Conservation (phyloP, 345 rosid species). For the Boechera stricta region DNA sequence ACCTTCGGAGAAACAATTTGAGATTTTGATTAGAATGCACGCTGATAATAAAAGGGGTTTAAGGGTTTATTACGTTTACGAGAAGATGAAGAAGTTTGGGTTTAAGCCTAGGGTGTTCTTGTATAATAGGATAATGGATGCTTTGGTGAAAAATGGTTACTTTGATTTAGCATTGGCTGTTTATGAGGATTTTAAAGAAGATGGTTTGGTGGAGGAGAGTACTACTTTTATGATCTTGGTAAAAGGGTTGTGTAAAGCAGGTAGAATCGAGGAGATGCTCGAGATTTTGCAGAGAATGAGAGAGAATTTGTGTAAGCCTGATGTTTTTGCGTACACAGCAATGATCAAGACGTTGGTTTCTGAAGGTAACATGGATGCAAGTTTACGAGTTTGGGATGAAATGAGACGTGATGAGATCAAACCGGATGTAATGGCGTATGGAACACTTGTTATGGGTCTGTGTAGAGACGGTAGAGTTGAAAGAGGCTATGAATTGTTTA, state of each 20-base stretch:
- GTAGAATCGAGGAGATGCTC: constrained; percentile 63
- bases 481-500: constrained; percentile 63
- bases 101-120: constrained; percentile 70
- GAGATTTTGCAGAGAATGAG: constrained; percentile 76
- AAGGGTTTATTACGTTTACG: constrained; percentile 78
- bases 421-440: constrained; percentile 90
- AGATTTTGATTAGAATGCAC: constrained; percentile 95
- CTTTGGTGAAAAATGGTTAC: constrained; percentile 63
- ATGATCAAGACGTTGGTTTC: constrained; percentile 69
- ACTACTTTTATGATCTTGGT: constrained; percentile 78
- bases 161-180: constrained; percentile 78
- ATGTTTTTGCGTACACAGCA: constrained; percentile 87
- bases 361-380: constrained; percentile 71
- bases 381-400: constrained; percentile 84
- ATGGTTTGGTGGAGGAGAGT: constrained; percentile 76
- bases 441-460: constrained; percentile 68
- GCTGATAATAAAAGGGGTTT: constrained; percentile 77
- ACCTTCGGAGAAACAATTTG: constrained; percentile 85
- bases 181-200: constrained; percentile 76
- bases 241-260: constrained; percentile 78
- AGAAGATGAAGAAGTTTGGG: constrained; percentile 88
- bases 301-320: constrained; percentile 69
- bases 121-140: constrained; percentile 84
- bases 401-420: constrained; percentile 69
- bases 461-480: constrained; percentile 65